phyloP scores from a whole-genome alignment of 2,329 filamentous ascomycete genomes.

The Aspergillus clavatus region DNA sequence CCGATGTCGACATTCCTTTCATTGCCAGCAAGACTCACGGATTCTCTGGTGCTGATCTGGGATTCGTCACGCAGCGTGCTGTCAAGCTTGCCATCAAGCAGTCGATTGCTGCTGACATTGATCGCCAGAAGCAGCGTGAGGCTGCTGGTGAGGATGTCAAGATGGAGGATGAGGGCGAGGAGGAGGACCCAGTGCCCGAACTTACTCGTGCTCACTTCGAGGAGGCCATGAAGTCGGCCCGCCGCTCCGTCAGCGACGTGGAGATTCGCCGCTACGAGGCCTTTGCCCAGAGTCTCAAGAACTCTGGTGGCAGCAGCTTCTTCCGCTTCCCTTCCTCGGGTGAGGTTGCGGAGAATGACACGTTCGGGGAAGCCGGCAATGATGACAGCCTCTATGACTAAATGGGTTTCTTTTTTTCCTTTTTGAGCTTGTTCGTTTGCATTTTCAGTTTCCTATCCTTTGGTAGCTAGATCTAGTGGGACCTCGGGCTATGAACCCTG shows the following conservation, averaged over 20 bases:
- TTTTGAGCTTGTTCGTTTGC: conserved; percentile 15
- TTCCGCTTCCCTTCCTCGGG: conserved; percentile 83
- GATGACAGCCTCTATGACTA: conserved; percentile 98
- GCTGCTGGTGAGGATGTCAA: conserved; percentile 69
- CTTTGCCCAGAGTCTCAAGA: conserved; percentile 99
- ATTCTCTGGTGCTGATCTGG: conserved; percentile 98
- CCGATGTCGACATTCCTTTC: conserved; percentile 81
- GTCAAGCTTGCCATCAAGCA: conserved; percentile 99
- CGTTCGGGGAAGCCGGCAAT: conserved; percentile 81
- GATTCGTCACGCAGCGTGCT: conserved; percentile 96
- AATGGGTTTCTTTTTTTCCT: conserved; percentile 28
- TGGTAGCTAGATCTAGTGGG: conserved; percentile 20
- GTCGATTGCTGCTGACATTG: conserved; percentile 82
- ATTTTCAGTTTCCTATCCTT: conserved; percentile 46
- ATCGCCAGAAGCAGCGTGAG: conserved; percentile 83
- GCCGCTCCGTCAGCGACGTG: conserved; percentile 90
- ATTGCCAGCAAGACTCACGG: conserved; percentile 97
- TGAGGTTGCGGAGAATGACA: conserved; percentile 51
- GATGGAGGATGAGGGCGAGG: conserved; percentile 65
- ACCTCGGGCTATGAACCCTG: conserved; percentile 16
- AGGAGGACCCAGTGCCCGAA: conserved; percentile 89
- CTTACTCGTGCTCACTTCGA: conserved; percentile 96
- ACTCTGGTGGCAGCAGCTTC: conserved; percentile 87
- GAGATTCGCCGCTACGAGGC: conserved; percentile 98
- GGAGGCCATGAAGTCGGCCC: conserved; percentile 94